Conservation (phyloP, 805 yeast genomes). For the Candida vaughaniae region DNA sequence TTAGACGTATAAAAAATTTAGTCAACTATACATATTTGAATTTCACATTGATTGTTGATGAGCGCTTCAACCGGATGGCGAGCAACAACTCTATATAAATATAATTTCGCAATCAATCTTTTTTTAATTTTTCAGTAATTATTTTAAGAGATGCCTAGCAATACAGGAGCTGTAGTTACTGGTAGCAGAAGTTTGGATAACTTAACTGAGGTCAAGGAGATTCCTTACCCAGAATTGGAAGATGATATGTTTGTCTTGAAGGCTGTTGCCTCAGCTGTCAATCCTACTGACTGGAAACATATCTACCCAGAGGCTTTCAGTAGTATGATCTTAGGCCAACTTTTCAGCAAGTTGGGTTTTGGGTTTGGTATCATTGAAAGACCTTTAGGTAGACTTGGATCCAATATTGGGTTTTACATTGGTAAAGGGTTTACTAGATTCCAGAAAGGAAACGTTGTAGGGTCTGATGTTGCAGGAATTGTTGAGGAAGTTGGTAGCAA, state of each 20-base stretch:
- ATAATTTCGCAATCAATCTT: background rate
- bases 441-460: slow-evolving; percentile 14
- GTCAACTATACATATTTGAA: no score
- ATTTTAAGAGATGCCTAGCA: background rate
- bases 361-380: background rate
- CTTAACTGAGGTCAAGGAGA: slow-evolving; percentile 3
- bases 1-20: no score
- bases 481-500: slow-evolving; percentile 21
- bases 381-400: background rate
- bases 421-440: slow-evolving; percentile 38
- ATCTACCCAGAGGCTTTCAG: slow-evolving; percentile 1
- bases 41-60: no score
- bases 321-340: background rate
- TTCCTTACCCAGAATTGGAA: slow-evolving; percentile 4
- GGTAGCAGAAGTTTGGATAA: slow-evolving; percentile 5
- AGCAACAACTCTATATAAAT: no score
- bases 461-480: slow-evolving; percentile 22
- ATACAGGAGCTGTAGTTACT: slow-evolving; percentile 7
- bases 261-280: slow-evolving; percentile 26
- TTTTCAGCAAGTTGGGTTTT: slow-evolving; percentile 1
- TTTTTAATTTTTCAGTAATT: no score
- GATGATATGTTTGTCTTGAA: slow-evolving; percentile 6
- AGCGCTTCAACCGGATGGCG: no score
- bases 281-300: slow-evolving; percentile 24
- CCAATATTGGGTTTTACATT: background rate